Evolutionary conservation across 2,329 filamentous ascomycete species (phyloP), one percentile per base, ranked within the genome.

Genomic region (Elsinoe necatrix): DNA sequence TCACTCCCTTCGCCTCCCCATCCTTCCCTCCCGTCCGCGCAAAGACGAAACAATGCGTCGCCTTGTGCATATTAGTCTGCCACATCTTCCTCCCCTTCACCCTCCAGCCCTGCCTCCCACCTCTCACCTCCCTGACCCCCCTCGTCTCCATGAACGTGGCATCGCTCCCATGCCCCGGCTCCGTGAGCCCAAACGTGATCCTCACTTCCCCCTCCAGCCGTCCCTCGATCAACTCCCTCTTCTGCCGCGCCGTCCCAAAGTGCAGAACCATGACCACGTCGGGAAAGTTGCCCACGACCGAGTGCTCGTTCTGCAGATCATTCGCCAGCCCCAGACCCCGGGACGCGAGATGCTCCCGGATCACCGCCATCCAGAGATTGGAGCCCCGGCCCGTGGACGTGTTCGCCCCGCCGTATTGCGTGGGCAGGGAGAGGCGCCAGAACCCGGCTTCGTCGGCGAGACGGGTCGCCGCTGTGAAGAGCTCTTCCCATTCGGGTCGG

Each of bases 281-380:
- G 0, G 81, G 80, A 63, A 83, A 83, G 63, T 84, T 84, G 7
- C 80, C 81, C 1, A 83, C 76, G 35, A 84, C 75, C 51, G 74
- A 78, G 65, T 84, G 81, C 68, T 85, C 81, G 60, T 79, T 84
- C 66, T 84, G 81, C 55, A 84, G 69, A 63, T 85, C 82, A 61
- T 84, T 84, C 63, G 81, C 81, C 4, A 85, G 69, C 1, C 81
- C 78, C 16, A 85, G 63, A 0, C 81, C 81, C 60, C 83, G 80
- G 3, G 76, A 74, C 1, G 81, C 76, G 16, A 85, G 71, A 63
- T 84, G 79, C 63, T 81, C 80, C 14, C 81, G 68, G 41, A 84
- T 79, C 1, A 79, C 80, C 5, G 80, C 78, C 81, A 84, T 84
- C 77, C 79, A 83, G 2, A 84, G 70, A 64, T 84, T 84, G 34